Percentiles rank a stretch among this genome's conserved stretches.
Evolutionary conservation across 1,139 yeast genomes (phyloP).

Genomic region (Candida tetrigidarum): DNA sequence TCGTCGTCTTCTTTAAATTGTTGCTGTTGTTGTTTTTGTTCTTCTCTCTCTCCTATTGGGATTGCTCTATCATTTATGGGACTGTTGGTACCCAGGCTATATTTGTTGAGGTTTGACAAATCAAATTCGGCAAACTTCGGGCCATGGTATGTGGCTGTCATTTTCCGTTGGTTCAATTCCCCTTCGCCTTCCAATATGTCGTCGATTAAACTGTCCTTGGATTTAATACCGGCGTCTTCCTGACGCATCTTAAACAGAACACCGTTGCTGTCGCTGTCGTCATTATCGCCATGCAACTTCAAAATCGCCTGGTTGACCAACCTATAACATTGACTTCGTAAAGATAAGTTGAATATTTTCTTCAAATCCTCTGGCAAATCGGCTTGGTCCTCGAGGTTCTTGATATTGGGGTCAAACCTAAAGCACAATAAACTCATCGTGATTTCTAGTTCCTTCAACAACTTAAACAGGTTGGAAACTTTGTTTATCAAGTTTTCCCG

Average conservation of each 20-base stretch:
- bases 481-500: conserved; percentile 61
- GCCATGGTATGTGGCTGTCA: conserved; percentile 19
- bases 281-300: conserved; percentile 24
- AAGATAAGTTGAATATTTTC: conserved; percentile 53
- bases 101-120: conserved; percentile 15
- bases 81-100: too few species aligned
- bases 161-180: conserved; percentile 9
- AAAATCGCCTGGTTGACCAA: conserved; percentile 58
- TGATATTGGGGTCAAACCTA: conserved; percentile 40
- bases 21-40: not conserved
- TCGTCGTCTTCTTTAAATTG: conserved; percentile 3
- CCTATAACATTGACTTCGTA: conserved; percentile 61
- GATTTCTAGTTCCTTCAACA: conserved; percentile 66
- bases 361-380: conserved; percentile 58
- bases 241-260: conserved; percentile 19
- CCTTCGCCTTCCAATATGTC: conserved; percentile 8
- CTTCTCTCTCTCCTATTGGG: not conserved
- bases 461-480: conserved; percentile 52
- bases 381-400: conserved; percentile 37
- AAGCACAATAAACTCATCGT: conserved; percentile 74
- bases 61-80: not conserved
- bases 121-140: conserved; percentile 24
- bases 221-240: not conserved
- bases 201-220: not conserved
- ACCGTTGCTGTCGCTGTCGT: conserved; percentile 12